Evolutionary conservation across 805 yeast genomes (phyloP), one percentile per base, ranked within the genome.

Genomic region (Nakazawaea holstii): DNA sequence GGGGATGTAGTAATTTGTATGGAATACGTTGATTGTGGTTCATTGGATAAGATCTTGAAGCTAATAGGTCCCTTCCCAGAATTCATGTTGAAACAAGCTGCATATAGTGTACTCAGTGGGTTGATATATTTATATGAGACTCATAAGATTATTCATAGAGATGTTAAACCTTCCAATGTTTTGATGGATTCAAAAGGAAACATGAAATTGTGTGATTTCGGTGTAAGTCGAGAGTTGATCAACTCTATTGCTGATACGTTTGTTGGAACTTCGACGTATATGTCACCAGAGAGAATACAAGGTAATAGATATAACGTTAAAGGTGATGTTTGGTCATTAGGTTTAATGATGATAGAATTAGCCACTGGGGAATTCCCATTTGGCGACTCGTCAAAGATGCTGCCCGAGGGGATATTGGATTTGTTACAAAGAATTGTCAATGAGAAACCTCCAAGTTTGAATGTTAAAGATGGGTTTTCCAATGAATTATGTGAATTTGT

Each of bases 211-310:
- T 91, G 98, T 67, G 99, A 94, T 66, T 94, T 94, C 69, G 99
- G 99, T 20, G 99, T 94, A 6, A 82, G 91, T 29, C 81, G 97
- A 51, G 96, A 90, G 60, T 73, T 94, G 44, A 87, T 88, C 48
- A 90, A 92, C 65, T 94, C 99, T 1, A 77, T 94, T 49, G 99
- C 97, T 0, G 97, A 94, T 59, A 94, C 99, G 0, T 94, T 94
- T 71, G 98, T 94, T 8, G 99, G 99, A 1, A 94, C 99, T 0
- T 89, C 97, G 1, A 89, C 95, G 0, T 94, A 94, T 62, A 94
- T 94, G 95, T 87, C 96, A 1, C 99, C 99, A 0, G 99, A 94
- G 59, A 76, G 99, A 52, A 92, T 94, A 47, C 96, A 90, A 66
- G 99, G 99, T 15, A 88, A 87, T 38, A 83, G 84, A 8, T 94